Conservation (phyloP, 2,329 filamentous ascomycete species). For the Tolypocladium amazonense region DNA sequence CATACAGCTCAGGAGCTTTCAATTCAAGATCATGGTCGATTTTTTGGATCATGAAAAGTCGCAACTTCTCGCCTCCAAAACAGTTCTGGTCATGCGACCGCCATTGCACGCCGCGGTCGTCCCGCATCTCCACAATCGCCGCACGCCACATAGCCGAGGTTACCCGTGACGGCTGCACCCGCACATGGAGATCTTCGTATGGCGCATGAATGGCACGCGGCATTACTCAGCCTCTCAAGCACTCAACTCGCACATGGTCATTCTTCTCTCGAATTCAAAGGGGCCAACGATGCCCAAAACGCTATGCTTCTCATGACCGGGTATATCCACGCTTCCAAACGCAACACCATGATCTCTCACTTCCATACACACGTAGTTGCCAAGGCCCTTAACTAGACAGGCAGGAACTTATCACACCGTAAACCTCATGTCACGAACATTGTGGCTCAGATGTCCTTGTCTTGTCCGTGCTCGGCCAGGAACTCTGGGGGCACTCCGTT, state of each 20-base stretch:
- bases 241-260: background rate
- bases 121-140: conserved; percentile 4
- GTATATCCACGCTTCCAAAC: background rate
- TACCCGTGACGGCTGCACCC: conserved; percentile 1
- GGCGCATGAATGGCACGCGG: background rate
- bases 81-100: background rate
- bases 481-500: conserved; percentile 44
- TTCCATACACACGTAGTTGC: background rate
- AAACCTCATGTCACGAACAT: background rate
- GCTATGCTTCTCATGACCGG: background rate
- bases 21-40: background rate
- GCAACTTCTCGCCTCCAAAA: background rate
- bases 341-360: background rate
- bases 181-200: background rate
- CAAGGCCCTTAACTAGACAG: background rate
- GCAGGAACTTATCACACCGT: background rate
- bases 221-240: background rate
- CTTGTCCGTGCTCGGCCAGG: conserved; percentile 29
- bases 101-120: background rate
- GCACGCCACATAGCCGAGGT: conserved; percentile 6
- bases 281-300: background rate
- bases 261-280: background rate
- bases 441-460: background rate
- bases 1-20: background rate
- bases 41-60: background rate